Evolutionary conservation across 768 basidiomycete genomes (phyloP), one percentile per base, ranked within the genome.

Genomic region (Rhodosporidiobolus sp.): DNA sequence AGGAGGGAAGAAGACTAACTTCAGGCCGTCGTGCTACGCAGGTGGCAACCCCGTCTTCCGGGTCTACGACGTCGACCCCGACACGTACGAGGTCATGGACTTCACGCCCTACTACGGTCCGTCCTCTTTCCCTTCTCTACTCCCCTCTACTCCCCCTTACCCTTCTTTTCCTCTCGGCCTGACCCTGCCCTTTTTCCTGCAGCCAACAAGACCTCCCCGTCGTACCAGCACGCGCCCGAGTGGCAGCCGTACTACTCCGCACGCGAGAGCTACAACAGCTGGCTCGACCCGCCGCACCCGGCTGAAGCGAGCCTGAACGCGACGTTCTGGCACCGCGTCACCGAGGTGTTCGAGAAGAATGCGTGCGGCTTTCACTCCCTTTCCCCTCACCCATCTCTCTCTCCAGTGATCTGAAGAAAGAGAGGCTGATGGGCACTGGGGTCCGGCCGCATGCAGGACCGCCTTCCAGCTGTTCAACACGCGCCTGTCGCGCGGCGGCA

Each of bases 41-140:
- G 69, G 71, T 30, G 74, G 75, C 17, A 46, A 87, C 86, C 74
- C 86, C 84, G 5, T 84, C 84, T 20, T 88, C 85, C 85, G 86
- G 63, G 79, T 87, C 0, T 88, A 88, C 77, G 87, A 88, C 63
- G 81, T 89, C 35, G 88, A 89, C 76, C 86, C 87, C 5, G 87
- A 87, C 69, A 87, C 87, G 14, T 88, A 85, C 74, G 88, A 88
- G 75, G 79, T 89, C 60, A 86, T 88, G 85, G 87, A 89, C 63
- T 77, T 71, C 30, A 57, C 72, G 20, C 85, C 85, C 0, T 86
- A 85, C 77, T 80, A 82, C 60, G 83, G 86, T 87, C 62, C 28
- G 85, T 77, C 26, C 19, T 46, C 32, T 52, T 48, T 49, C 34
- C 57, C 38, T 45, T 11, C 17, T 28, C 34, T 32, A 28, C 45